These are phyloP conservation scores for Aspergillus persii DNA, from an alignment of 2,329 filamentous ascomycete genomes.

Conservation along the genomic window DNA sequence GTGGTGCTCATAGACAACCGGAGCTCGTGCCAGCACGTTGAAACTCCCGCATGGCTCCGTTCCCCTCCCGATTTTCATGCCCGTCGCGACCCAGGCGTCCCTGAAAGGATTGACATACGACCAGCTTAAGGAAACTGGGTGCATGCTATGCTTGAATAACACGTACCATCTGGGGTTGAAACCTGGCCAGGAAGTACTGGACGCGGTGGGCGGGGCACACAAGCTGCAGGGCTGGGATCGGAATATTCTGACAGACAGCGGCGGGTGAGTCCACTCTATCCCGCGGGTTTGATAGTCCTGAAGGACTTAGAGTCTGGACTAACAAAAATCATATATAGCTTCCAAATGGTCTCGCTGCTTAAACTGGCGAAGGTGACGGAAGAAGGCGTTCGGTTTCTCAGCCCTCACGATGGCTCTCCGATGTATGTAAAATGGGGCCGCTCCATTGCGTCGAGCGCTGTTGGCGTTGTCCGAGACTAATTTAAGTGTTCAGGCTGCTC, in stretches of 20 bases:
- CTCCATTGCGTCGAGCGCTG: not conserved
- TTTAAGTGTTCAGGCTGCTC: conserved; percentile 60
- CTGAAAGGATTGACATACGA: conserved; percentile 91
- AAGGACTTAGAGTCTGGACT: not conserved
- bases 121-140: conserved; percentile 85
- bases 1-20: conserved; percentile 67
- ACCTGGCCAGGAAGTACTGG: conserved; percentile 85
- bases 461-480: not conserved
- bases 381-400: conserved; percentile 92
- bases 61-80: conserved; percentile 94
- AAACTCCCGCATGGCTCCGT: conserved; percentile 90
- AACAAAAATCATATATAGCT: conserved; percentile 53
- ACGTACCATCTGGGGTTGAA: conserved; percentile 96
- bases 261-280: conserved; percentile 40
- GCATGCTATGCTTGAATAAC: conserved; percentile 91
- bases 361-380: conserved; percentile 93
- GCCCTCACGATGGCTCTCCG: conserved; percentile 87
- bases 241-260: conserved; percentile 79
- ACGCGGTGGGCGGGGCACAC: conserved; percentile 87
- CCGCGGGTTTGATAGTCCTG: not conserved
- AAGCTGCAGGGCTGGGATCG: conserved; percentile 92
- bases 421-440: conserved; percentile 55
- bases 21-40: conserved; percentile 84
- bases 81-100: conserved; percentile 93
- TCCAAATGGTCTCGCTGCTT: conserved; percentile 97